These are phyloP conservation scores for Craterostigma plantagineum DNA, from an alignment of 257 asterid genomes.

Conservation along the genomic window DNA sequence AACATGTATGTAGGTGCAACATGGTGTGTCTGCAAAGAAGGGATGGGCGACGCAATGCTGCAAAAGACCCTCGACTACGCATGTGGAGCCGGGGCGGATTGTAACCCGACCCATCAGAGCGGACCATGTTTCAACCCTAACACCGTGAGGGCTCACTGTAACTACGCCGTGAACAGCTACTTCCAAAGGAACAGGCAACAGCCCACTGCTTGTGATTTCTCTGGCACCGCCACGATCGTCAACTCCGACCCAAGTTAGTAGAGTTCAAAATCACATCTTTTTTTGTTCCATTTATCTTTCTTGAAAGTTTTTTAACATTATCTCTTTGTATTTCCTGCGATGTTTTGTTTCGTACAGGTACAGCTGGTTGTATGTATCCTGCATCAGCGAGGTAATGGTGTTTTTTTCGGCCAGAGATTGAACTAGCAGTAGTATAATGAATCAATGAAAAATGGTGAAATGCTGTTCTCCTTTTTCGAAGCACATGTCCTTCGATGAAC, in stretches of 20 bases:
- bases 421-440: too few relatives aligned
- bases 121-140: constrained; percentile 49
- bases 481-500: neutral
- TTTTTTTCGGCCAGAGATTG: too few relatives aligned
- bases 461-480: too few relatives aligned
- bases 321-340: neutral
- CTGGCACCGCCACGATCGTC: constrained; percentile 33
- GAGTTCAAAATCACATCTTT: neutral
- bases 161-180: constrained; percentile 48
- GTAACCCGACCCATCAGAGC: constrained; percentile 25
- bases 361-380: constrained; percentile 48
- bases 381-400: constrained; percentile 41
- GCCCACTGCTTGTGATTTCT: constrained; percentile 35
- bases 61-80: constrained; percentile 60
- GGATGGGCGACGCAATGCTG: constrained; percentile 18
- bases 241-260: constrained; percentile 38
- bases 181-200: constrained; percentile 40
- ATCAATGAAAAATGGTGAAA: too few relatives aligned
- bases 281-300: neutral
- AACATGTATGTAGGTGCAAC: constrained; percentile 33
- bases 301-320: neutral
- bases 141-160: constrained; percentile 41
- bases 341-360: constrained; percentile 27
- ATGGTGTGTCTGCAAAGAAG: constrained; percentile 55
- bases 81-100: constrained; percentile 66